These are phyloP conservation scores for Boletus subcaerulescens DNA, from an alignment of 768 basidiomycete genomes.

Conservation along the genomic window DNA sequence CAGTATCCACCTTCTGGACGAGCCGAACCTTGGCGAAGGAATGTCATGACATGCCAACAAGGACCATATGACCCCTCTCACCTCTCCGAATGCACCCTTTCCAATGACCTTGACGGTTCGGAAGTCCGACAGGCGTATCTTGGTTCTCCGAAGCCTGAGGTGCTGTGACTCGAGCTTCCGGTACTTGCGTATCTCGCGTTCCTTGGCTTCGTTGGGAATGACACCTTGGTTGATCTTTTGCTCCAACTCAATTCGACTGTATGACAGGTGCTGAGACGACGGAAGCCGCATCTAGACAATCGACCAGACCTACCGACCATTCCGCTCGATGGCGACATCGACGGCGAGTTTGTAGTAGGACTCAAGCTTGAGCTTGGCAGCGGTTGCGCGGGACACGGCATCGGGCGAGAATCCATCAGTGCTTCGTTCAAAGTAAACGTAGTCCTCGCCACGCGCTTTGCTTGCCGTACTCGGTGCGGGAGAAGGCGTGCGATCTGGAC, in stretches of 20 bases:
- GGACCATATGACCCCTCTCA: slow-evolving; percentile 31
- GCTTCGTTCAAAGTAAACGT: slow-evolving; percentile 94
- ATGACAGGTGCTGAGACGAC: slow-evolving; percentile 3
- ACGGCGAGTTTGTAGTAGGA: slow-evolving; percentile 98
- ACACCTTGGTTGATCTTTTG: slow-evolving; percentile 74
- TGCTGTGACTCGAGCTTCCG: slow-evolving; percentile 86
- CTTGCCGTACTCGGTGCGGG: slow-evolving; percentile 31
- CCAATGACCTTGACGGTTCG: slow-evolving; percentile 97
- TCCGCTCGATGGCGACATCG: slow-evolving; percentile 93
- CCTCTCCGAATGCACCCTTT: slow-evolving; percentile 98
- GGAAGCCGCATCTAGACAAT: not conserved
- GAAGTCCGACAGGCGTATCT: slow-evolving; percentile 92
- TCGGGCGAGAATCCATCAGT: slow-evolving; percentile 80
- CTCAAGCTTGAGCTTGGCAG: slow-evolving; percentile 94
- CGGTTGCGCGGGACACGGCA: slow-evolving; percentile 85
- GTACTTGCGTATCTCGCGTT: slow-evolving; percentile 82
- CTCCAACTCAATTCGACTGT: slow-evolving; percentile 86
- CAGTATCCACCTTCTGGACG: slow-evolving; percentile 96
- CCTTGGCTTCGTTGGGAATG: slow-evolving; percentile 77
- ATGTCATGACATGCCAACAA: not conserved
- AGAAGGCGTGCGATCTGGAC: slow-evolving; percentile 29
- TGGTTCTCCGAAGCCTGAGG: slow-evolving; percentile 88
- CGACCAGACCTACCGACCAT: slow-evolving; percentile 64
- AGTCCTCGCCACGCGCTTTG: slow-evolving; percentile 45
- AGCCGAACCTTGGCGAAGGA: slow-evolving; percentile 66